Base-by-base conservation (phyloP, 2,329 filamentous ascomycete species). In the Claviceps pusilla region DNA sequence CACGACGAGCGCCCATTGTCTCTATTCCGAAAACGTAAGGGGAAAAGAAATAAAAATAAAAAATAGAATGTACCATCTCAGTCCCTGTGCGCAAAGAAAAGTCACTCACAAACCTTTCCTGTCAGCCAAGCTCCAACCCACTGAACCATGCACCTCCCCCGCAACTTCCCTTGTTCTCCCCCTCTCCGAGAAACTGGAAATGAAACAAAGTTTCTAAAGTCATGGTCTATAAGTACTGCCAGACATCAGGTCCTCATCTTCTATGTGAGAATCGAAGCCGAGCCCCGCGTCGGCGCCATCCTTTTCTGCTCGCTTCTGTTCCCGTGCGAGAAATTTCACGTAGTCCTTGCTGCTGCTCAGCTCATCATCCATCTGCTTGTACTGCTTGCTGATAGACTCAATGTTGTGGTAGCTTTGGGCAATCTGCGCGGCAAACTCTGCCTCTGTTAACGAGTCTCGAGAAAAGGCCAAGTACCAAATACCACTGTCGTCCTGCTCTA, bases 161-260 rank as follows among this genome's bases (percentile, higher is more conserved):
- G 7, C 35, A 24, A 2, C 24, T 24, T 24, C 24, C 24, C 24
- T 24, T 24, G 24, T 24, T 24, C 24, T 24, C 31, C 31, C 31
- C 10, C 10, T 12, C 11, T 2, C 35, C 11, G 5, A 39, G 12
- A 14, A 39, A 39, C 14, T 41, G 14, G 7, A 41, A 41, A 16
- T 7, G 39, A n/a, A 5, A 7, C 39, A 16, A 37, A 41, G 4
- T 9, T 41, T 41, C 16, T 7, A 2, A 9, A 7, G 16, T 47
- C 48, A 39, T 39, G 33, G 31, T 14, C 31, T 37, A 35, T 19
- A 12, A 14, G 9, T 49, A 24, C 71, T 64, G 19, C 72, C 77
- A 12, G 72, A 74, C 79, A 82, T 82, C 29, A 82, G 63, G 58
- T 82, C 79, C 63, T 82, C 79, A n/a, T 82, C 78, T 54, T 80